Evolutionary conservation across 1,139 yeast genomes (phyloP).

Genomic region (Yamadazyma epiphylla): DNA sequence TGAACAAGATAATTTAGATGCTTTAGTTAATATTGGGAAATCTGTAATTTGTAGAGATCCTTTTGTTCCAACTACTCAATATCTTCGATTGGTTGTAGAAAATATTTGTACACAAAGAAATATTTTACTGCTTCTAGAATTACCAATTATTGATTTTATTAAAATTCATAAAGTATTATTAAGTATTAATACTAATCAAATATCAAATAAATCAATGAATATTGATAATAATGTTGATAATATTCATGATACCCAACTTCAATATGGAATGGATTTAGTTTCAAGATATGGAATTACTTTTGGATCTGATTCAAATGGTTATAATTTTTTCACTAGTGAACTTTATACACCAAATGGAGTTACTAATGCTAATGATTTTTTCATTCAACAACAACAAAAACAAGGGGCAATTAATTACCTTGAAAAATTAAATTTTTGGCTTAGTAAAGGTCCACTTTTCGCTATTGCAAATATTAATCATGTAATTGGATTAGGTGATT

Average conservation of each 20-base stretch:
- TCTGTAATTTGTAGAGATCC: constrained; percentile 77
- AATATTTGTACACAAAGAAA: constrained; percentile 72
- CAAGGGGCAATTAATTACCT: constrained; percentile 28
- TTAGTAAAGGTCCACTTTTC: constrained; percentile 68
- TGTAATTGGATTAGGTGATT: constrained; percentile 72
- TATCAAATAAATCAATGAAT: background rate
- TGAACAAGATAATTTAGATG: constrained; percentile 75
- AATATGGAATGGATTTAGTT: constrained; percentile 60
- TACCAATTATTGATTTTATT: constrained; percentile 62
- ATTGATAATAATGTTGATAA: constrained; percentile 26
- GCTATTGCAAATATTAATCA: constrained; percentile 74
- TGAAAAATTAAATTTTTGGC: constrained; percentile 69
- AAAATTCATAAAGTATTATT: constrained; percentile 60
- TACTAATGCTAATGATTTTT: constrained; percentile 23
- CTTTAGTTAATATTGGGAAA: constrained; percentile 73
- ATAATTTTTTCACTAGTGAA: constrained; percentile 56
- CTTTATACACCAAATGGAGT: constrained; percentile 39
- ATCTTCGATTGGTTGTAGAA: constrained; percentile 70
- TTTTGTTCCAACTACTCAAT: constrained; percentile 76
- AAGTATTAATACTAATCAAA: constrained; percentile 43
- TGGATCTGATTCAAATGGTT: constrained; percentile 65
- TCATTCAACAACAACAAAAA: constrained; percentile 18
- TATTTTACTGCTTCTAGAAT: constrained; percentile 52
- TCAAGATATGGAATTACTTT: constrained; percentile 67
- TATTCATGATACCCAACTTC: constrained; percentile 41